These are phyloP conservation scores for Pseudogymnoascus pannorum DNA, from an alignment of 2,329 filamentous ascomycete genomes.

Conservation along the genomic window DNA sequence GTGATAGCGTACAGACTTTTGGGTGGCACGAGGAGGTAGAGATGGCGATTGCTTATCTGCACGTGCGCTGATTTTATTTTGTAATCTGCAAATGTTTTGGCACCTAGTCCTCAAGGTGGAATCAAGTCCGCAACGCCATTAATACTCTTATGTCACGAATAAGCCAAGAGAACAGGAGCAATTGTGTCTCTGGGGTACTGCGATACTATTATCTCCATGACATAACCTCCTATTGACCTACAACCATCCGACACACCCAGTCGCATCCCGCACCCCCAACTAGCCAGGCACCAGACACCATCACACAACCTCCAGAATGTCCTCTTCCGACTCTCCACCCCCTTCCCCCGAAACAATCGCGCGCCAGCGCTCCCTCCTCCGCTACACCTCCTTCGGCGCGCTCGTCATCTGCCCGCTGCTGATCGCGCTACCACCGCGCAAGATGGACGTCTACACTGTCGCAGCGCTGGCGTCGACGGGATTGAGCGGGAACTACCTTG, in stretches of 20 bases:
- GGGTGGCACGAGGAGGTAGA: too few species aligned
- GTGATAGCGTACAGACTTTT: too few species aligned
- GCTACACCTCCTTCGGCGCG: constrained; percentile 34
- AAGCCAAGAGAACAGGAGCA: background rate
- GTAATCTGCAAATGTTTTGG: background rate
- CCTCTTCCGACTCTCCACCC: background rate
- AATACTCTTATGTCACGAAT: background rate
- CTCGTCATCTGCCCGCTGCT: constrained; percentile 47
- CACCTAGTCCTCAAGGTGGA: background rate
- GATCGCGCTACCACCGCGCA: constrained; percentile 50
- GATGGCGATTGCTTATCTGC: background rate
- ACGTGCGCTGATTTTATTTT: background rate
- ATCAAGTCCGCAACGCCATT: background rate
- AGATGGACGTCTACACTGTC: constrained; percentile 54
- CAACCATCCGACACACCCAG: background rate
- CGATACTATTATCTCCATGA: background rate
- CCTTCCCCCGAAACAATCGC: background rate
- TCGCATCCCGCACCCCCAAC: background rate
- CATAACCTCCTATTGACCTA: background rate
- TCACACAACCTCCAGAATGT: background rate
- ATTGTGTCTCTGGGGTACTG: background rate
- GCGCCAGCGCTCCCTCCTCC: constrained; percentile 12
- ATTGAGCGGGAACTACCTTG: constrained; percentile 25
- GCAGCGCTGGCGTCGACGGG: constrained; percentile 37
- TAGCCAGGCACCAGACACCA: background rate